Evolutionary conservation across 169 alveolate species (phyloP).

Genomic region (Plasmodium chabaudi): DNA sequence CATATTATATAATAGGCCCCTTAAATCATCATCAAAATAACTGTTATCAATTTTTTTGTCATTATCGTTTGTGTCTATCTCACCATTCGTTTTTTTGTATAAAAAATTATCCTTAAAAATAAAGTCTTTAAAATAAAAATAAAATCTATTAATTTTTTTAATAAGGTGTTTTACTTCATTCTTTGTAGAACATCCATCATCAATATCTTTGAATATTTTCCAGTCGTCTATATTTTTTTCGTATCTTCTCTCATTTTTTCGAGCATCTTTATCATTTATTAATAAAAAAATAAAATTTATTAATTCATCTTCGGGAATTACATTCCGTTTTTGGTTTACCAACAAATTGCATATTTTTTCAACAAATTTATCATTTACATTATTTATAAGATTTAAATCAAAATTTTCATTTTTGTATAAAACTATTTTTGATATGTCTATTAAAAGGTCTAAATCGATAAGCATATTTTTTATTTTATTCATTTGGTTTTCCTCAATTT

Average conservation of each 20-base stretch:
- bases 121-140: constrained; percentile 45
- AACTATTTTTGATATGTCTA: constrained; percentile 26
- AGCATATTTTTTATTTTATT: constrained; percentile 18
- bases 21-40: no score
- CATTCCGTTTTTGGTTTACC: constrained; percentile 13
- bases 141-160: constrained; percentile 54
- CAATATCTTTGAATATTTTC: background rate
- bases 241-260: background rate
- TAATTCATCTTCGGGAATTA: constrained; percentile 57
- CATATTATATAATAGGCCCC: no score
- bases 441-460: constrained; percentile 32
- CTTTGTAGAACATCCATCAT: constrained; percentile 28
- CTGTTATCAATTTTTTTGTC: no score
- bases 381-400: constrained; percentile 41
- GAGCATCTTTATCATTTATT: constrained; percentile 29
- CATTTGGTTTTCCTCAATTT: background rate
- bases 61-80: no score
- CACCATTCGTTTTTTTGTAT: no score
- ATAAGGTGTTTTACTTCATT: constrained; percentile 43
- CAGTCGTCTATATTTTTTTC: background rate
- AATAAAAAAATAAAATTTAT: constrained; percentile 40
- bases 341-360: constrained; percentile 39
- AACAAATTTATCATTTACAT: constrained; percentile 57
- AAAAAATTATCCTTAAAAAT: background rate
- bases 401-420: constrained; percentile 28